phyloP scores from a whole-genome alignment of 306 rosid genomes.

The Prunus mira region DNA sequence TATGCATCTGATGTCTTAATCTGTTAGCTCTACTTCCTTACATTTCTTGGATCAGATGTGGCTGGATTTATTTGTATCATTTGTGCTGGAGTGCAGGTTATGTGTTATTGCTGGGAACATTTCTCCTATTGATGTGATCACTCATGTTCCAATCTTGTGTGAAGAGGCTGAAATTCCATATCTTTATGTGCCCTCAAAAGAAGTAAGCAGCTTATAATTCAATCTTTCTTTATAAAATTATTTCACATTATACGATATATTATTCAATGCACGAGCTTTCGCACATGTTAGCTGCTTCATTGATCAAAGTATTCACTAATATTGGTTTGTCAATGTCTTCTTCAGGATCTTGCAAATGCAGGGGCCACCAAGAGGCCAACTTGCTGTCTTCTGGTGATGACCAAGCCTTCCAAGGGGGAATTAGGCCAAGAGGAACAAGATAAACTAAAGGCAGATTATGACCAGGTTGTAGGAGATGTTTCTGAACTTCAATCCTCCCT shows the following conservation, averaged over 20 bases:
- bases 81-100: conserved; percentile 41
- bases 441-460: conserved; percentile 64
- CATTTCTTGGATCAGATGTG: background rate
- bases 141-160: conserved; percentile 85
- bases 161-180: conserved; percentile 86
- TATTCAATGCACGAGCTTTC: background rate
- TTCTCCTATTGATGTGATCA: conserved; percentile 91
- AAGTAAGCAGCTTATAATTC: conserved; percentile 42
- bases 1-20: background rate
- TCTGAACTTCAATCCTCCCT: conserved; percentile 51
- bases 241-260: background rate
- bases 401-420: conserved; percentile 83
- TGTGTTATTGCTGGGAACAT: conserved; percentile 96
- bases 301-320: background rate
- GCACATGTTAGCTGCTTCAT: background rate
- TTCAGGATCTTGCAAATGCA: conserved; percentile 90
- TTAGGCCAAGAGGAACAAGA: conserved; percentile 58
- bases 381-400: conserved; percentile 78
- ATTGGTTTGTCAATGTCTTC: background rate
- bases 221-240: background rate
- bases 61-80: background rate
- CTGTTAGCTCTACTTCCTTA: background rate
- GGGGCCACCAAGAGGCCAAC: conserved; percentile 99
- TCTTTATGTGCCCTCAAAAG: conserved; percentile 74
- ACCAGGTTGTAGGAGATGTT: conserved; percentile 64